Evolutionary conservation across 1,284 basidiomycete species (phyloP).

Genomic region (Ceratobasidium theobromae): DNA sequence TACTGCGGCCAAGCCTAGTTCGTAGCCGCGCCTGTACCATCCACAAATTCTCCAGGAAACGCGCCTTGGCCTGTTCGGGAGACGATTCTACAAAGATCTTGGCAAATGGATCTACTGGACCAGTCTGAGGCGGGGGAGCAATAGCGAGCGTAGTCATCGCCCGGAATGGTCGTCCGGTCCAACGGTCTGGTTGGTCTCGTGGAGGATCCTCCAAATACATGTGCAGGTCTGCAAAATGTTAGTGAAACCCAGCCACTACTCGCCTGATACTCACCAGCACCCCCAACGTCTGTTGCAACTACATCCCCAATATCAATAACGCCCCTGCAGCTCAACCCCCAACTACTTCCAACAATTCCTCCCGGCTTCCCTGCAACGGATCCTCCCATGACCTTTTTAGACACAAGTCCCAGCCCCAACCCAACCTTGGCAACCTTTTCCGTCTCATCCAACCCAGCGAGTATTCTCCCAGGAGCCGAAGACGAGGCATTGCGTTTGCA

Average conservation of each 20-base stretch:
- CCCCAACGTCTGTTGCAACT: constrained; percentile 81
- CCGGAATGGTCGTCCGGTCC: constrained; percentile 81
- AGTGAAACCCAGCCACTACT: not conserved
- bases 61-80: constrained; percentile 64
- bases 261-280: constrained; percentile 59
- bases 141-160: constrained; percentile 61
- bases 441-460: constrained; percentile 85
- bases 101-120: constrained; percentile 56
- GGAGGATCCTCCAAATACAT: constrained; percentile 80
- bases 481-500: constrained; percentile 79
- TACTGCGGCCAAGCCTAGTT: constrained; percentile 65
- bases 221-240: constrained; percentile 66
- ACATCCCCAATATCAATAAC: constrained; percentile 83
- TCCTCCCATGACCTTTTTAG: constrained; percentile 54
- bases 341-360: constrained; percentile 7
- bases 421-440: constrained; percentile 72
- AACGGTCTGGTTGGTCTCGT: constrained; percentile 74
- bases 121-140: constrained; percentile 63
- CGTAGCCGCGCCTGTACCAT: constrained; percentile 76
- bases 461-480: constrained; percentile 68
- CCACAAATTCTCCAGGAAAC: constrained; percentile 88
- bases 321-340: constrained; percentile 81
- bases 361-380: constrained; percentile 7
- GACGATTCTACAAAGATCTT: constrained; percentile 42
- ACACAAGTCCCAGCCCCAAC: constrained; percentile 50